Conservation (phyloP, 1,284 basidiomycete species). For the Ceratobasidium sp. region DNA sequence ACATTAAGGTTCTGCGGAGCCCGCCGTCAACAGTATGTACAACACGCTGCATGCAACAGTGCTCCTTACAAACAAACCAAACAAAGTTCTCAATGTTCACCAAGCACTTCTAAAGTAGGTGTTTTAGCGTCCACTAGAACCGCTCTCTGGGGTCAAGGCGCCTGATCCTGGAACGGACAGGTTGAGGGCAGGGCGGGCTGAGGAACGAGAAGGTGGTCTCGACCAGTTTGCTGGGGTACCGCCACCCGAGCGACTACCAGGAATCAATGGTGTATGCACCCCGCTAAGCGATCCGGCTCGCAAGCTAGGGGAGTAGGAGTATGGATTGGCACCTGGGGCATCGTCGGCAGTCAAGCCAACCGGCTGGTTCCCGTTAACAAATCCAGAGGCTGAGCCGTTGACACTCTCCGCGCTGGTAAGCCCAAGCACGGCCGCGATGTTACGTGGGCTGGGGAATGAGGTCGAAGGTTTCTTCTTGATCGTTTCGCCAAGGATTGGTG, state of each 20-base stretch:
- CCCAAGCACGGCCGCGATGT: slow-evolving; percentile 45
- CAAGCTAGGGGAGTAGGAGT: slow-evolving; percentile 37
- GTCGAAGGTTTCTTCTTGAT: slow-evolving; percentile 44
- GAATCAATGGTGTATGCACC: slow-evolving; percentile 10
- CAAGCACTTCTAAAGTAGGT: slow-evolving; percentile 7
- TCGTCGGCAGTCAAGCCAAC: slow-evolving; percentile 27
- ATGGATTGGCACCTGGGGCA: slow-evolving; percentile 24
- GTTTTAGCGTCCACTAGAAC: slow-evolving; percentile 37
- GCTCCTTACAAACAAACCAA: slow-evolving; percentile 26
- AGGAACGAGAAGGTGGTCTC: slow-evolving; percentile 26
- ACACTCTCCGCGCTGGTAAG: slow-evolving; percentile 32
- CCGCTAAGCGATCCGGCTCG: slow-evolving; percentile 34
- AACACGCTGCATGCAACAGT: slow-evolving; percentile 41
- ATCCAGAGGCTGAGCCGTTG: background rate
- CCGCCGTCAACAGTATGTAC: slow-evolving; percentile 43
- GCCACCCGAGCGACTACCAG: slow-evolving; percentile 21
- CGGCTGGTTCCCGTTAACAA: slow-evolving; percentile 6
- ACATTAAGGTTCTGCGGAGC: slow-evolving; percentile 42
- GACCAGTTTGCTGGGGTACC: slow-evolving; percentile 40
- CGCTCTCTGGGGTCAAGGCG: slow-evolving; percentile 14
- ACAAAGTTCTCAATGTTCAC: slow-evolving; percentile 28
- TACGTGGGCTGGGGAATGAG: slow-evolving; percentile 45
- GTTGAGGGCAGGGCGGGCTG: slow-evolving; percentile 30
- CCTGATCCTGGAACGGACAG: slow-evolving; percentile 38
- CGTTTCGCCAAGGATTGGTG: slow-evolving; percentile 48